Conservation (phyloP, 2,329 filamentous ascomycete genomes). For the Chalara sp. region DNA sequence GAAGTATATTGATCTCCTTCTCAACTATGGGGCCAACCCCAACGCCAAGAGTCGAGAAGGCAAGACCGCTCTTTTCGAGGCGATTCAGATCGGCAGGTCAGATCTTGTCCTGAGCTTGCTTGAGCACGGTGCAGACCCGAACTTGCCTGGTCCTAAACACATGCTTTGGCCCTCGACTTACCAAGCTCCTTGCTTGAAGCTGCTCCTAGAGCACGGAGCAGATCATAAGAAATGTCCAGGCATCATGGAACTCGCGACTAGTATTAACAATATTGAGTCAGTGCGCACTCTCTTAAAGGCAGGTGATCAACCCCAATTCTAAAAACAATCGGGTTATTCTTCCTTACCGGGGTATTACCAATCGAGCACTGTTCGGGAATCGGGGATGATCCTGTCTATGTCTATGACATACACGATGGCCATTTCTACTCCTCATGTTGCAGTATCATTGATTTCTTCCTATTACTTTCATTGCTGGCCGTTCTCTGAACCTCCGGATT, state of each 20-base stretch:
- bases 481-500: too few species aligned
- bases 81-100: constrained; percentile 47
- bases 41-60: constrained; percentile 55
- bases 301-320: constrained; percentile 52
- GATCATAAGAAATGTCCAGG: constrained; percentile 54
- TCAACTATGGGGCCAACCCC: constrained; percentile 52
- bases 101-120: constrained; percentile 49
- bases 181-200: constrained; percentile 48
- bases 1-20: constrained; percentile 49
- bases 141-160: constrained; percentile 63
- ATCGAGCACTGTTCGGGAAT: too few species aligned
- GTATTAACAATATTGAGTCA: constrained; percentile 57
- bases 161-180: constrained; percentile 60
- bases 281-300: constrained; percentile 50
- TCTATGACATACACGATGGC: too few species aligned
- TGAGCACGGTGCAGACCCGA: constrained; percentile 57
- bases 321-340: constrained; percentile 25
- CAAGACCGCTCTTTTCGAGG: constrained; percentile 56
- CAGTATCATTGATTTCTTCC: too few species aligned
- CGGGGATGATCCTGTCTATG: too few species aligned
- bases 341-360: too few species aligned
- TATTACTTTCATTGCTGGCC: too few species aligned
- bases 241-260: constrained; percentile 57
- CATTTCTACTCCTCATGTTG: too few species aligned
- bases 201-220: constrained; percentile 52